Base-by-base conservation (phyloP, 108 stramenopile species). In the Nannochloropsis gaditana region DNA sequence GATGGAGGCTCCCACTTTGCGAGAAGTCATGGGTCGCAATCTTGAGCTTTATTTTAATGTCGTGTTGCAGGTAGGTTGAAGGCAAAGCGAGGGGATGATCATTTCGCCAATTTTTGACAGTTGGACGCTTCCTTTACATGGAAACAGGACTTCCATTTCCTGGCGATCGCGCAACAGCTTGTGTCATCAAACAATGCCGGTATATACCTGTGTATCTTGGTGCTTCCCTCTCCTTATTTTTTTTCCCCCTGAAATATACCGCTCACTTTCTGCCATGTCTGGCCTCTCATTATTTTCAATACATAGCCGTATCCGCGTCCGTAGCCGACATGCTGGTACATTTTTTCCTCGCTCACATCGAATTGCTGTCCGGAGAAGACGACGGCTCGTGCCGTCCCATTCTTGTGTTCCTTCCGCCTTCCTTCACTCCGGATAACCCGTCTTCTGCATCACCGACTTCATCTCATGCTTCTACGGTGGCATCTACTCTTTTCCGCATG, bases 291-390 rank as follows among this genome's bases (percentile, higher is more conserved):
- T 6, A 0, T n/a, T 73, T 8, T 31, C 31, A 31, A 31, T 31
- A 31, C 31, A 31, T 92, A 90, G 44, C 89, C 45, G 88, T 91
- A 85, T 73, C 92, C 91, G 43, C 95, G 92, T 83, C 94, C 79
- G 92, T 96, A 80, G 94, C 93, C 80, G 93, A 91, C 79, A 88
- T 96, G 9, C 79, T 96, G n/a, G 80, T 96, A 8, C 83, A 84
- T 9, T 96, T 92, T 83, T 86, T 98, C 43, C 90, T 96, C 31
- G 90, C 90, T 9, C 92, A 93, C 83, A 90, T 97, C 87, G 90
- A 91, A 81, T 84, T 87, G 3, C 86, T 95, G 9, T 79, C 84
- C 45, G 43, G 86, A n/a, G 41, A 42, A 42, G 41, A 5, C 21
- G 8, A 42, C 15, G 8, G n/a, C 8, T n/a, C 6, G 19, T n/a